Base-by-base conservation (phyloP, 192 early-diverging fungal genomes). In the Umbelopsis vinacea region DNA sequence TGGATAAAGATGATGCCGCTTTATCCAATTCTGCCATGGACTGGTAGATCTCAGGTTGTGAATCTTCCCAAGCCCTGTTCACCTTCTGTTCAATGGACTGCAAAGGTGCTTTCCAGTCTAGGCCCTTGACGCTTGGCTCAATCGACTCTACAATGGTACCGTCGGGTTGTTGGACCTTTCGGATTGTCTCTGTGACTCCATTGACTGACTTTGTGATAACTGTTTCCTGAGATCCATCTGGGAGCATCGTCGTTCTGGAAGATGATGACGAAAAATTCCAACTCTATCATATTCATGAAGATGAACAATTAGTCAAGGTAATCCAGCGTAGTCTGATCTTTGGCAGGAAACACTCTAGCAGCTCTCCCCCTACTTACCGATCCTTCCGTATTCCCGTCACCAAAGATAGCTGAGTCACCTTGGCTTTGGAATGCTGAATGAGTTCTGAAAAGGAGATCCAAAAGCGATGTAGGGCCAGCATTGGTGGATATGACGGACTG, bases 31-130 rank as follows among this genome's bases (percentile, higher is more conserved):
- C 57, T 37, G 33, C 57, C 33, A 63, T 37, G 8, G 57, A 37
- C 19, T 63, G 29, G 7, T 63, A 9, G 1, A 22, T 29, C n/a
- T 63, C 57, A 3, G 33, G 57, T 17, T 63, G 10, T 1, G 57
- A 63, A 17, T 63, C 57, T 26, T 63, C 57, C 57, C 57, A 63
- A 37, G 33, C 57, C 35, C 35, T 29, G 14, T 63, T 63, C 57
- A 63, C 33, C 33, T 63, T 63, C 4, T 63, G 29, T n/a, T 63
- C 57, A 19, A 63, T 35, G 0, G 26, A 19, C 26, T 37, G 26
- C 1, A 63, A 37, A 17, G 57, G 57, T 29, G 29, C 17, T 2
- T 29, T 63, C 57, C 57, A 63, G 19, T 63, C 57, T 29, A 63
- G 5, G 9, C 15, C 29, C 12, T 63, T 63, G 23, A 29, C 17